Conservation (phyloP, 2,329 filamentous ascomycete genomes). For the Aspergillus sp. region DNA sequence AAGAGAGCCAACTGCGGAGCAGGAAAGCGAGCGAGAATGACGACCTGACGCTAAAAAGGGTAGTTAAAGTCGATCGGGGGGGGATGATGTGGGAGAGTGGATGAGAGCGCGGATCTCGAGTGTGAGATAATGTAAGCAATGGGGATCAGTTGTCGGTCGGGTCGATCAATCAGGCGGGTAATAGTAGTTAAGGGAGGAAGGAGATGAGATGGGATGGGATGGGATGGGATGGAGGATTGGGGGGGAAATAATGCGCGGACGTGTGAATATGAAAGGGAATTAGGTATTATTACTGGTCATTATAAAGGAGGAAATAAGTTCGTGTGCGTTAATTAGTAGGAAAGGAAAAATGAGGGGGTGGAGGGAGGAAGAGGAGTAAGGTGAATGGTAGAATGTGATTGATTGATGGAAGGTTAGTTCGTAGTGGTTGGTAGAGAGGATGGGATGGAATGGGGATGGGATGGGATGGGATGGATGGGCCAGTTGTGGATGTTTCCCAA, state of each 20-base stretch:
- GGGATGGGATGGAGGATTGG: neutral
- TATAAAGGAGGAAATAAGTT: neutral
- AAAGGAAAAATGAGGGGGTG: slow-evolving; percentile 5
- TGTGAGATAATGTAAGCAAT: slow-evolving; percentile 29
- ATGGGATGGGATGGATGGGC: neutral
- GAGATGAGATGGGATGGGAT: neutral
- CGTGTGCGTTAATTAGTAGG: neutral
- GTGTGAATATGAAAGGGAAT: slow-evolving; percentile 11
- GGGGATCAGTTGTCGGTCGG: slow-evolving; percentile 8
- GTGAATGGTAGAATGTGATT: slow-evolving; percentile 1
- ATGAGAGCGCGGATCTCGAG: slow-evolving; percentile 25
- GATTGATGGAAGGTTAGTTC: slow-evolving; percentile 1
- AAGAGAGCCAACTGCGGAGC: slow-evolving; percentile 28
- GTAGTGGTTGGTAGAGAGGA: neutral
- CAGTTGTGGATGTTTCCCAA: slow-evolving; percentile 19
- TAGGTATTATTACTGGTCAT: slow-evolving; percentile 4
- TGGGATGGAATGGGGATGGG: neutral
- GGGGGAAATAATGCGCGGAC: slow-evolving; percentile 7
- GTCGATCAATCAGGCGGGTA: slow-evolving; percentile 7
- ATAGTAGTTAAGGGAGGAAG: slow-evolving; percentile 1
- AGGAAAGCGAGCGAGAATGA: slow-evolving; percentile 26
- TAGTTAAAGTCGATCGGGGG: slow-evolving; percentile 26
- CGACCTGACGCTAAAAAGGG: slow-evolving; percentile 30
- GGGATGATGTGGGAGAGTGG: slow-evolving; percentile 28
- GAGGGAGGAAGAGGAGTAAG: neutral